phyloP scores from a whole-genome alignment of 2,329 filamentous ascomycete genomes.

The Aotearoamyces nothofagi region DNA sequence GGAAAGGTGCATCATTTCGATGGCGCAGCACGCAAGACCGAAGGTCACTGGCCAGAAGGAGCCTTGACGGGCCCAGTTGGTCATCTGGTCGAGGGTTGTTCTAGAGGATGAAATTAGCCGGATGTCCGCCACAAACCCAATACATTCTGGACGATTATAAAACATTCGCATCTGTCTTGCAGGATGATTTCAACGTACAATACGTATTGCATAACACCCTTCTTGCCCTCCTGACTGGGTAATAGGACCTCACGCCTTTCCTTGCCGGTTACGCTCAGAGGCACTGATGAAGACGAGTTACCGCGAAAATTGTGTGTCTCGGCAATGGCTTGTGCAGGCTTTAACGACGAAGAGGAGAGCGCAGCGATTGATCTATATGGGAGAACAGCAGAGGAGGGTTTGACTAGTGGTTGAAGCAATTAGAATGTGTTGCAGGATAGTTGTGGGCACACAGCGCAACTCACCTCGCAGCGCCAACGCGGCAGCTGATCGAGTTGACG shows the following conservation, averaged over 20 bases:
- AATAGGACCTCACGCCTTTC: constrained; percentile 58
- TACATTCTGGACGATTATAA: neutral
- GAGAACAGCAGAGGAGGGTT: constrained; percentile 46
- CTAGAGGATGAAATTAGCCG: constrained; percentile 23
- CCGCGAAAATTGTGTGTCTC: constrained; percentile 37
- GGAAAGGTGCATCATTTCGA: constrained; percentile 89
- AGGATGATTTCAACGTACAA: constrained; percentile 45
- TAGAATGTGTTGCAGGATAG: constrained; percentile 12
- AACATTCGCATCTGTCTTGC: neutral
- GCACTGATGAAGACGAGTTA: constrained; percentile 34
- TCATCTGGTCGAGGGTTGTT: constrained; percentile 62
- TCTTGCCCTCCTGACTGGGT: constrained; percentile 63
- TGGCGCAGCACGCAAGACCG: constrained; percentile 73
- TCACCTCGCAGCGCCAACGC: constrained; percentile 27
- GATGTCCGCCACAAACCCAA: neutral
- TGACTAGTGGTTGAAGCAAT: constrained; percentile 26
- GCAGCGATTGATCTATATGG: constrained; percentile 48
- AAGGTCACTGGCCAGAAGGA: constrained; percentile 86
- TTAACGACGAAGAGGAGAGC: constrained; percentile 50
- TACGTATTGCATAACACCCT: constrained; percentile 72
- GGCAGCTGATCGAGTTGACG: constrained; percentile 25
- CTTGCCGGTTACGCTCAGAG: constrained; percentile 30
- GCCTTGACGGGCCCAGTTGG: constrained; percentile 74
- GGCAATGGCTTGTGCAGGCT: constrained; percentile 41
- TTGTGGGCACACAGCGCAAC: constrained; percentile 4